These are phyloP conservation scores for Lithospermum erythrorhizon DNA, from an alignment of 257 asterid genomes.

Conservation along the genomic window DNA sequence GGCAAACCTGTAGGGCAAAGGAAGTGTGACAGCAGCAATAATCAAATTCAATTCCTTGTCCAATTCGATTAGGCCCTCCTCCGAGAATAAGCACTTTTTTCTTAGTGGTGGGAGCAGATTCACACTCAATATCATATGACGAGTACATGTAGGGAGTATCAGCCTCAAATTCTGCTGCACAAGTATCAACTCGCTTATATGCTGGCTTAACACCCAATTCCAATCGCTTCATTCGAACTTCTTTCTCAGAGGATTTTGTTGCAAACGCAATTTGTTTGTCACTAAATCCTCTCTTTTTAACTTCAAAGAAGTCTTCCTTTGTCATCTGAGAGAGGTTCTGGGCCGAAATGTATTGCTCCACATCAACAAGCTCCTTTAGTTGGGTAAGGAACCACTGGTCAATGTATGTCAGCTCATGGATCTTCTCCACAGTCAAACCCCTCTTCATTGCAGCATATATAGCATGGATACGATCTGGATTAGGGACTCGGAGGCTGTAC, in stretches of 20 bases:
- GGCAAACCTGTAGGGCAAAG: constrained; percentile 87
- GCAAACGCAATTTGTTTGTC: constrained; percentile 88
- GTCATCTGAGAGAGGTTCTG: constrained; percentile 48
- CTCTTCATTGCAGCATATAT: constrained; percentile 92
- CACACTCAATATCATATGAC: constrained; percentile 80
- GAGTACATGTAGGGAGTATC: constrained; percentile 97
- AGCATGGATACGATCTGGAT: constrained; percentile 82
- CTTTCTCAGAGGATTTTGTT: constrained; percentile 61
- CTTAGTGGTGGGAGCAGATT: constrained; percentile 66
- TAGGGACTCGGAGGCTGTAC: constrained; percentile 80
- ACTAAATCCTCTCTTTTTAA: constrained; percentile 93
- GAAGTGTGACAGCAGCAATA: constrained; percentile 97
- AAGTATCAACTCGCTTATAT: constrained; percentile 89
- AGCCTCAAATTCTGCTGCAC: constrained; percentile 99
- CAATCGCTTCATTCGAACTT: constrained; percentile 63
- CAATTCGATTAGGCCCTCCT: constrained; percentile 97
- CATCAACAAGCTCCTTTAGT: constrained; percentile 80
- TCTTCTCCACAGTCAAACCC: constrained; percentile 85
- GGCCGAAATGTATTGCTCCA: constrained; percentile 63
- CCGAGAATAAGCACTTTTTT: constrained; percentile 89
- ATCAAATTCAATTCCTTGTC: constrained; percentile 98
- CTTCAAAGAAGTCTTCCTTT: constrained; percentile 79
- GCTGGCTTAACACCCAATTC: constrained; percentile 81
- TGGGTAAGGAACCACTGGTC: constrained; percentile 93
- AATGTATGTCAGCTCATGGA: constrained; percentile 63